Conservation (phyloP, 345 rosid genomes). For the Mangifera indica region DNA sequence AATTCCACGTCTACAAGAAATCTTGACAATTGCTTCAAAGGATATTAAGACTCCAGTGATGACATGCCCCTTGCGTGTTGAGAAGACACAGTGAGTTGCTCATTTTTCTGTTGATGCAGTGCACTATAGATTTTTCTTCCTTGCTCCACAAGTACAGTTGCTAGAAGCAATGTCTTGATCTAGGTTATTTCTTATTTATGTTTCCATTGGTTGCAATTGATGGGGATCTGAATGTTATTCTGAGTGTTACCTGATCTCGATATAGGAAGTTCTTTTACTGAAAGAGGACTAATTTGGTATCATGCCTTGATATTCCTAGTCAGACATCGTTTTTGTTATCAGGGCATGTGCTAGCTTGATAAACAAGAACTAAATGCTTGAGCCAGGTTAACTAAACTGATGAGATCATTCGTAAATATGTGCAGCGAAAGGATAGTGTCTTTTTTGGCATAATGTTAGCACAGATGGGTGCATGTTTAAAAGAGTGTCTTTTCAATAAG, state of each 20-base stretch:
- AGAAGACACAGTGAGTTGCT: slow-evolving; percentile 62
- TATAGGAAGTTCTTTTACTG: not conserved
- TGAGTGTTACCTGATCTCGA: not conserved
- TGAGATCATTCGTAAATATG: not conserved
- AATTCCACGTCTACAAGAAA: slow-evolving; percentile 94
- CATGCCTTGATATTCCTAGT: not conserved
- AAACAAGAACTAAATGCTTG: not conserved
- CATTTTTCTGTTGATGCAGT: not conserved
- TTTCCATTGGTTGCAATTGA: slow-evolving; percentile 29
- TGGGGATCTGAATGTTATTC: slow-evolving; percentile 24
- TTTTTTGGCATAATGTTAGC: not conserved
- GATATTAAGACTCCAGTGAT: slow-evolving; percentile 87
- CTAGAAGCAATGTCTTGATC: not conserved
- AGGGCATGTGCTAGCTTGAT: not conserved
- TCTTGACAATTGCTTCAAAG: slow-evolving; percentile 81
- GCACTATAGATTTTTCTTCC: not conserved
- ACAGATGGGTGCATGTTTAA: not conserved
- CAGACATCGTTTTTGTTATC: not conserved
- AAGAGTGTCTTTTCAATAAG: no score
- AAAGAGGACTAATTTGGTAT: no score
- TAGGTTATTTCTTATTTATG: not conserved
- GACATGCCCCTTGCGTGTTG: slow-evolving; percentile 80
- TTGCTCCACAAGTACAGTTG: not conserved
- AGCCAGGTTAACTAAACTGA: not conserved
- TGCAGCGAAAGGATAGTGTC: not conserved